Conservation (phyloP, 2,329 filamentous ascomycete species). For the Aspergillus tamarii region DNA sequence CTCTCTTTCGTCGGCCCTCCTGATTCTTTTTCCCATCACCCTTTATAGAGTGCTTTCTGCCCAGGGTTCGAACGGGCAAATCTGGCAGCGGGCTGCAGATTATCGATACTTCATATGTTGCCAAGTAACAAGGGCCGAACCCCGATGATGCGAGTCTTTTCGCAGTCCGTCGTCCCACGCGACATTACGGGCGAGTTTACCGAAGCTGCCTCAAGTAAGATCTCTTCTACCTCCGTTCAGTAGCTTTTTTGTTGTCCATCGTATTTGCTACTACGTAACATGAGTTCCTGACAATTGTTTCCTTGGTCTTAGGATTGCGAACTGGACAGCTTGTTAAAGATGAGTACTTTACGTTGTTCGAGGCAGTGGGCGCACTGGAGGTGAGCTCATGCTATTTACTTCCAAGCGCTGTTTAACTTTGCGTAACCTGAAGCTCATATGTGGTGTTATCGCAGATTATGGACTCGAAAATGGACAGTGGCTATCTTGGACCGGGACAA, state of each 20-base stretch:
- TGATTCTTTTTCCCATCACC: constrained; percentile 12
- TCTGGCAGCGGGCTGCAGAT: constrained; percentile 32
- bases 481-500: constrained; percentile 76
- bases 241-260: neutral
- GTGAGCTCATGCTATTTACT: constrained; percentile 35
- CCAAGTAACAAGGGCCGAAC: constrained; percentile 37
- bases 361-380: constrained; percentile 79
- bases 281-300: constrained; percentile 14
- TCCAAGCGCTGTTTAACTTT: neutral
- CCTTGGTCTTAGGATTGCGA: constrained; percentile 61
- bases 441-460: constrained; percentile 70
- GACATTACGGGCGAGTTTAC: constrained; percentile 62
- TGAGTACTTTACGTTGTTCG: constrained; percentile 90
- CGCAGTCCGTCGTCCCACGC: constrained; percentile 44
- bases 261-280: neutral
- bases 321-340: constrained; percentile 90
- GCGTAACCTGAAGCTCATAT: constrained; percentile 18
- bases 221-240: neutral
- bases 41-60: constrained; percentile 4
- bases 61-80: constrained; percentile 16
- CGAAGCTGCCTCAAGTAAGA: constrained; percentile 54
- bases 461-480: constrained; percentile 99
- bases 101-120: constrained; percentile 32
- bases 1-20: constrained; percentile 22
- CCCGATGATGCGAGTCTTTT: constrained; percentile 35